Evolutionary conservation across 495 filamentous ascomycete genomes (phyloP).

Genomic region (Entonaema liquescens): DNA sequence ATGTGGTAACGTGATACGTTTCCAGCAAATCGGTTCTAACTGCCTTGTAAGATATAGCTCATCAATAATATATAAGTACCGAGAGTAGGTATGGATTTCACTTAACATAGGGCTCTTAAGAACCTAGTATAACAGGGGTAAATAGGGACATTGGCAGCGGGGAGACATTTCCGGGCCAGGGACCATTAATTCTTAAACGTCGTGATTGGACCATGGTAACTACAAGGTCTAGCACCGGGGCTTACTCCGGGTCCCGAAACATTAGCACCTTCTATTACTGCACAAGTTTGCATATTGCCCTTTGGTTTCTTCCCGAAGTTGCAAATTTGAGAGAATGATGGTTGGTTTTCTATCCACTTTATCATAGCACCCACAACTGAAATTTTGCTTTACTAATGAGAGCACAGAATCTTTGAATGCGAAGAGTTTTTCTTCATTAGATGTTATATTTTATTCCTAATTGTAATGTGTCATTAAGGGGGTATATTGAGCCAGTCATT

Average conservation of each 20-base stretch:
- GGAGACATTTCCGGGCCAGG: neutral
- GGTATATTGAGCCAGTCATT: conserved; percentile 26
- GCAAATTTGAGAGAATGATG: neutral
- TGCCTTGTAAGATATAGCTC: neutral
- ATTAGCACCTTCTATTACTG: neutral
- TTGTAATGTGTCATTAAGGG: conserved; percentile 14
- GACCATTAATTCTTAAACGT: neutral
- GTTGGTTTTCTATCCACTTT: neutral
- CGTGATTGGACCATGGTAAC: neutral
- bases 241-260: conserved; percentile 2
- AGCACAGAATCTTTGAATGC: neutral
- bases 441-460: conserved; percentile 4
- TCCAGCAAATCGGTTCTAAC: neutral
- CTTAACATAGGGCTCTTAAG: too few species aligned
- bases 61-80: too few species aligned
- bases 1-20: neutral
- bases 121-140: neutral
- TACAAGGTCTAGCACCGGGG: neutral
- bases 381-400: neutral
- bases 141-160: neutral
- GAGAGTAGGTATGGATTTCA: too few species aligned
- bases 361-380: neutral
- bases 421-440: conserved; percentile 1
- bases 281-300: neutral
- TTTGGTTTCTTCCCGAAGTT: neutral